These are phyloP conservation scores for Xylaria digitata DNA, from an alignment of 2,329 filamentous ascomycete genomes.

Conservation along the genomic window DNA sequence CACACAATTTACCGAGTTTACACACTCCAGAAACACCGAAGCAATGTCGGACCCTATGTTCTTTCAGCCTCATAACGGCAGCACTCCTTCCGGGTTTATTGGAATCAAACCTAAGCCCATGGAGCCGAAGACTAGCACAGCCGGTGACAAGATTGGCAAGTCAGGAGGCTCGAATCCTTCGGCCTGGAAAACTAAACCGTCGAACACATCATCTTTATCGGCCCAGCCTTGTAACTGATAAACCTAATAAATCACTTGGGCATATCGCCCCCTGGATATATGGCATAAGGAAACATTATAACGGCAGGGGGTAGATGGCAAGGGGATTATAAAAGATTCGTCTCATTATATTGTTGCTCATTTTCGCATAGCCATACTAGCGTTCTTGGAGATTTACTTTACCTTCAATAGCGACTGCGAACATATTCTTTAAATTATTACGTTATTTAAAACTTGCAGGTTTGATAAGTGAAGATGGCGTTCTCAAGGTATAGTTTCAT, in stretches of 20 bases:
- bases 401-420: no score
- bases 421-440: no score
- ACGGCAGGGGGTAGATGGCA: no score
- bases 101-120: not conserved
- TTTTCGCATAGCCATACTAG: no score
- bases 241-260: not conserved
- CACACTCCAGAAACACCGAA: not conserved
- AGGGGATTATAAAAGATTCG: no score
- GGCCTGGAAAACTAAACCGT: not conserved
- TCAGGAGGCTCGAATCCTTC: not conserved
- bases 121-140: not conserved
- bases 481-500: no score
- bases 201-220: not conserved
- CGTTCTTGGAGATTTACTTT: no score
- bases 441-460: no score
- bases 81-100: not conserved
- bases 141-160: not conserved
- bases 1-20: not conserved
- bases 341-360: no score
- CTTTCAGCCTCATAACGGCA: not conserved
- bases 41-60: not conserved
- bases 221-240: not conserved
- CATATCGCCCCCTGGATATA: no score
- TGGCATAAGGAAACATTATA: no score
- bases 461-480: no score